These are phyloP conservation scores for Elymus sibiricus DNA, from an alignment of 176 grass and related monocot species.

Conservation along the genomic window DNA sequence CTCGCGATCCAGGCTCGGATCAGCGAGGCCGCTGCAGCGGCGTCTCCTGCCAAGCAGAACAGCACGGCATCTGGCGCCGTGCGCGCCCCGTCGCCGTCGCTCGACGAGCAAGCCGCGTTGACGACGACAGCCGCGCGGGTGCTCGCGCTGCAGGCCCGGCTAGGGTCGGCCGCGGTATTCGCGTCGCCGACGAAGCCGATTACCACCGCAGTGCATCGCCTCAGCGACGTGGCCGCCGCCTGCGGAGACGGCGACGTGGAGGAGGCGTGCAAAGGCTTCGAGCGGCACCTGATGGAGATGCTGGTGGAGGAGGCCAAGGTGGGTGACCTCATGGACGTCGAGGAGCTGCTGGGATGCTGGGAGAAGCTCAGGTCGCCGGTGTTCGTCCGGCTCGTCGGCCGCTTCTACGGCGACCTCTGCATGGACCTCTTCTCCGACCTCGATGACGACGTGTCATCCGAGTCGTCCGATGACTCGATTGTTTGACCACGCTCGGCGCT, in stretches of 20 bases:
- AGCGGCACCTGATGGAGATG: slow-evolving; percentile 83
- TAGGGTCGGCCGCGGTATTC: slow-evolving; percentile 1
- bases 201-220: not conserved
- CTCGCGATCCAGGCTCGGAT: slow-evolving; percentile 24
- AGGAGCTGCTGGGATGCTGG: slow-evolving; percentile 80
- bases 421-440: slow-evolving; percentile 54
- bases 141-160: slow-evolving; percentile 17
- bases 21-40: not conserved
- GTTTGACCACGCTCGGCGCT: not conserved
- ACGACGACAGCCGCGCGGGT: not conserved
- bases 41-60: not conserved
- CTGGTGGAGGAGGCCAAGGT: slow-evolving; percentile 78
- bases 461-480: not conserved
- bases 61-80: not conserved
- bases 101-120: not conserved
- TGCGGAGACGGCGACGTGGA: slow-evolving; percentile 23
- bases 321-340: slow-evolving; percentile 75
- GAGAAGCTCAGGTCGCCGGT: slow-evolving; percentile 51
- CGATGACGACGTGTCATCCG: not conserved
- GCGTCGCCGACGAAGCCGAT: slow-evolving; percentile 15
- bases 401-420: slow-evolving; percentile 88
- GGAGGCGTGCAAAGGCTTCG: slow-evolving; percentile 68
- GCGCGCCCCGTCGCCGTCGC: slow-evolving; percentile 8
- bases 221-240: not conserved
- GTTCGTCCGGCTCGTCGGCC: slow-evolving; percentile 63